Base-by-base conservation (phyloP, 352 stramenopile species). In the Globisporangium lucens region DNA sequence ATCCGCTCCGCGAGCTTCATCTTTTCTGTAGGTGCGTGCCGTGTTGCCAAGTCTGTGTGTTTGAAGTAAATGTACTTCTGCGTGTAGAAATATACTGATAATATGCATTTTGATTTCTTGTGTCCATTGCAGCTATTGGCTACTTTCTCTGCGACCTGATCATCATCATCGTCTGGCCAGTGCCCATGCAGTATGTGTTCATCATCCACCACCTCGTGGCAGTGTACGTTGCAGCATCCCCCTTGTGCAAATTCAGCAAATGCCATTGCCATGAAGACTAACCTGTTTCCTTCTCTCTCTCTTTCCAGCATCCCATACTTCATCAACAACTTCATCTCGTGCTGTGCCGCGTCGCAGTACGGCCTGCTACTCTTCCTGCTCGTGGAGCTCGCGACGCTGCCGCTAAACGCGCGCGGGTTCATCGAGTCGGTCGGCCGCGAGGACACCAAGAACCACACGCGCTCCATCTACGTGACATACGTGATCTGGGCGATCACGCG, bases 261-360 rank as follows among this genome's bases (percentile, higher is more conserved):
- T 35, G 9, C 49, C 13, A 56, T 33, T 56, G 3, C 9, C 27
- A 56, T 20, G 0, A 30, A 15, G 2, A 43, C 43, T 15, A 7
- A 35, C 27, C 15, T 43, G 5, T 12, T 22, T 29, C 10, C 35
- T 29, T 59, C 24, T 24, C 27, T 63, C 24, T 38, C 27, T 41
- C 7, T 58, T 20, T 61, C 15, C 65, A 93, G 85, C 13, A 68
- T 93, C 10, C 87, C 87, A 41, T 94, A 94, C 69, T 80, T 87
- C 12, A 91, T 94, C 74, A 93, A 94, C 82, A 94, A 94, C 72
- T 94, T 94, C 63, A 69, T 91, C 20, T 87, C 87, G 56, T 92
- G 84, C 73, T 94, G 87, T 61, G 83, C 78, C 12, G 83, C 85
- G 17, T 89, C 80, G 13, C 83, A 93, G 62, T 94, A 91, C 49